A percentile compares a stretch with the other conserved stretches of the same genome.
These are phyloP conservation scores for Cymbopogon flexuosus DNA, from an alignment of 202 grass and related monocot species.

Conservation along the genomic window DNA sequence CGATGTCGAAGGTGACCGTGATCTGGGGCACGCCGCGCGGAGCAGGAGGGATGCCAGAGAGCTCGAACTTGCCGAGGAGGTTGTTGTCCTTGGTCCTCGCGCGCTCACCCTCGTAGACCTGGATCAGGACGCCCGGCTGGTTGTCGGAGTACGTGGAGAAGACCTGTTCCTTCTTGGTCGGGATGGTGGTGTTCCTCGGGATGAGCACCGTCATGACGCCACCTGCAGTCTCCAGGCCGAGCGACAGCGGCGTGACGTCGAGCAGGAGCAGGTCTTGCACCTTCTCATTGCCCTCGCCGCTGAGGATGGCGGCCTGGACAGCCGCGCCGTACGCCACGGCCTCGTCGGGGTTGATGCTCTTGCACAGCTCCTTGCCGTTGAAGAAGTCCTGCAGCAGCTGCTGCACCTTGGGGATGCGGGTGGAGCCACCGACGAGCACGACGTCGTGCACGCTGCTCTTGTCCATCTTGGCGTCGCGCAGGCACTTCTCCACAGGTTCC, in stretches of 20 bases:
- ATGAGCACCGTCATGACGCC: conserved; percentile 71
- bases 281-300: conserved; percentile 75
- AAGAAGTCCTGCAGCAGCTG: conserved; percentile 85
- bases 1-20: conserved; percentile 79
- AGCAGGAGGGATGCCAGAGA: conserved; percentile 76
- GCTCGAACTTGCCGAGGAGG: conserved; percentile 82
- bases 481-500: conserved; percentile 82
- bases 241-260: conserved; percentile 62
- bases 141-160: conserved; percentile 92
- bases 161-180: conserved; percentile 86
- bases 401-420: conserved; percentile 79
- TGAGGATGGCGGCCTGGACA: conserved; percentile 80
- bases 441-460: conserved; percentile 77
- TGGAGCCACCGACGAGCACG: conserved; percentile 74
- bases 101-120: conserved; percentile 89
- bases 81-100: conserved; percentile 84
- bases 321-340: conserved; percentile 72
- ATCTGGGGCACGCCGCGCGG: conserved; percentile 78
- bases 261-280: conserved; percentile 75
- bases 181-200: conserved; percentile 77
- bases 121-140: conserved; percentile 74
- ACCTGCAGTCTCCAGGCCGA: conserved; percentile 58
- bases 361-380: conserved; percentile 86
- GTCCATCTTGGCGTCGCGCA: conserved; percentile 79
- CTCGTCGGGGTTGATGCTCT: conserved; percentile 90